phyloP scores from a whole-genome alignment of 345 rosid genomes.

The Conringia planisiliqua region DNA sequence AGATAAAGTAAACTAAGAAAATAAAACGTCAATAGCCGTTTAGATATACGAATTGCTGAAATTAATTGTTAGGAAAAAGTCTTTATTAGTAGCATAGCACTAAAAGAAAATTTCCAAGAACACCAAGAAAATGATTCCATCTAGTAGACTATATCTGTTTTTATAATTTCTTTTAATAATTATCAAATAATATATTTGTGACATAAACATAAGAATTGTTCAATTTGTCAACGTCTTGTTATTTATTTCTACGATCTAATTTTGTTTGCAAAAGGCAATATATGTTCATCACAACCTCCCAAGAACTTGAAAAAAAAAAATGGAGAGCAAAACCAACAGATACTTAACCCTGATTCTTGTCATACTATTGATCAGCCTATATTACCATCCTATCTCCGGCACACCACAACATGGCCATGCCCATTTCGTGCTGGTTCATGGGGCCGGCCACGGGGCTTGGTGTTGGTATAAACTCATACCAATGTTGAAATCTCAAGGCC shows the following conservation, averaged over 20 bases:
- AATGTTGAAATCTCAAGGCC: slow-evolving; percentile 21
- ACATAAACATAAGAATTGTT: slow-evolving; percentile 17
- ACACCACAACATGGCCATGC: background rate
- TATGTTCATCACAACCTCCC: slow-evolving; percentile 10
- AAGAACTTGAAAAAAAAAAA: background rate
- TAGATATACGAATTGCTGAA: background rate
- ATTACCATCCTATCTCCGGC: background rate
- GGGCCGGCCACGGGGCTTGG: slow-evolving; percentile 24
- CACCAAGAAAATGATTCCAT: background rate
- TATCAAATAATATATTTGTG: background rate
- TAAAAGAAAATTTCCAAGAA: background rate
- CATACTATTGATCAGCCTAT: slow-evolving; percentile 6
- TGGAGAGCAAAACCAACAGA: slow-evolving; percentile 11
- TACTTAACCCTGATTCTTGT: background rate
- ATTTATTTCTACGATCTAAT: background rate
- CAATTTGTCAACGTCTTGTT: slow-evolving; percentile 20
- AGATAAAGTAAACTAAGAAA: background rate
- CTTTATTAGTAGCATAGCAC: background rate
- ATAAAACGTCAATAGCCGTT: background rate
- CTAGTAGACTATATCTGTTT: background rate
- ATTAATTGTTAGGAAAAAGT: background rate
- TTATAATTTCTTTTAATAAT: slow-evolving; percentile 1
- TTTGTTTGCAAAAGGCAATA: slow-evolving; percentile 4
- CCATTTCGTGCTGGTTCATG: slow-evolving; percentile 25
- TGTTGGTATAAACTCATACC: slow-evolving; percentile 28